Base-by-base conservation (phyloP, 2,329 filamentous ascomycete genomes). In the Xylaria sp. region DNA sequence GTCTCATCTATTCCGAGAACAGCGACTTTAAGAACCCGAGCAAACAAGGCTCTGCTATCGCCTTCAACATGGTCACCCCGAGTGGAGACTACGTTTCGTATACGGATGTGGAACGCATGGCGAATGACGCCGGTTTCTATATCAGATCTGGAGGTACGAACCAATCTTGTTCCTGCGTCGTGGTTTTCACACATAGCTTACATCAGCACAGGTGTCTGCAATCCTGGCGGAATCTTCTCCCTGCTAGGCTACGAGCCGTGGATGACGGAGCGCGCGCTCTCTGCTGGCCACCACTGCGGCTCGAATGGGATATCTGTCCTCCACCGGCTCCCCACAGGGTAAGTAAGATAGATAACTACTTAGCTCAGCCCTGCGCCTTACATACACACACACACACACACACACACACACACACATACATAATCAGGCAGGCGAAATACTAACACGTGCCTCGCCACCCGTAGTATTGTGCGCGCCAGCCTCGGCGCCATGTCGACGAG, bases 401-500 rank as follows among this genome's bases (percentile, higher is more conserved):
- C n/a, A n/a, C n/a, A n/a, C n/a, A n/a, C n/a, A n/a, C n/a, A n/a
- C n/a, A 3, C 11, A 39, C 53, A 14, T n/a, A 21, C n/a, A 55
- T 7, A 47, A 54, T 8, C 34, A 39, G 42, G n/a, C 50, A 30
- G 27, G 30, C 27, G 42, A 34, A 27, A 27, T 32, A 30, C 63
- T 65, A 27, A 67, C 11, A 42, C 7, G 24, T 27, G 24, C 34
- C 19, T 6, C 5, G 4, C 51, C 45, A 14, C 59, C 50, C 56
- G 36, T 68, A 85, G 89, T 0, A 87, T 90, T 51, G 86, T 90
- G 6, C 82, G 89, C 21, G 85, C 85, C 5, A 89, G 86, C 67
- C 79, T 91, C 1, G 89, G 89, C 0, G 87, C 88, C 12, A 89
- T 89, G 86, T 89, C 85, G 69, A 89, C 85, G 1, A 75, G 82